These are phyloP conservation scores for Chenopodium quinoa DNA, from an alignment of 148 eudicot genomes.

Conservation along the genomic window DNA sequence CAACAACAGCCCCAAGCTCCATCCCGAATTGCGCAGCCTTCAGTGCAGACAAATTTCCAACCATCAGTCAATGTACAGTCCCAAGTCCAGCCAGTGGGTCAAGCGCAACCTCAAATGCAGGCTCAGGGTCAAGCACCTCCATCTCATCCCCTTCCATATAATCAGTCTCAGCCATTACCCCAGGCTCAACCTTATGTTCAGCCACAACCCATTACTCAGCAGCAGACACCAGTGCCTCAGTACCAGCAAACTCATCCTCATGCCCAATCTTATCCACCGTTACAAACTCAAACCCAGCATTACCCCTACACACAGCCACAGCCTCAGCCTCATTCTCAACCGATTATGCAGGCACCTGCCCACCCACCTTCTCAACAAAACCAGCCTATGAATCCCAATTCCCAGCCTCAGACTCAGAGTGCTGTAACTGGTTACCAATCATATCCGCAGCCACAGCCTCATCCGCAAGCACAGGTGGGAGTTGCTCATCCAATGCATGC, in stretches of 20 bases:
- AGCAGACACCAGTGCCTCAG: conserved; percentile 39
- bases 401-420: conserved; percentile 44
- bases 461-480: conserved; percentile 51
- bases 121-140: conserved; percentile 42
- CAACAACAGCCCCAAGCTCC: conserved; percentile 40
- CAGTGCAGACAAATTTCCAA: conserved; percentile 23
- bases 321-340: conserved; percentile 38
- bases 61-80: conserved; percentile 26
- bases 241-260: conserved; percentile 38
- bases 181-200: conserved; percentile 42
- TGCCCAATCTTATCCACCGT: conserved; percentile 36
- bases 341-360: conserved; percentile 36
- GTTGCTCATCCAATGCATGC: conserved; percentile 40
- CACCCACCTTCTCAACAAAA: conserved; percentile 43
- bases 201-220: conserved; percentile 41
- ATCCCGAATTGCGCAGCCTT: conserved; percentile 26
- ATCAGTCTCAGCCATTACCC: conserved; percentile 38
- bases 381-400: conserved; percentile 31
- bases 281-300: conserved; percentile 27
- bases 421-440: conserved; percentile 51
- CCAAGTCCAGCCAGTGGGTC: conserved; percentile 35
- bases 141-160: conserved; percentile 36
- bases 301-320: conserved; percentile 30
- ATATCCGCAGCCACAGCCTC: conserved; percentile 45
- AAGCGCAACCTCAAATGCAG: conserved; percentile 41